phyloP scores from a whole-genome alignment of 305 asterid species.

The Ajuga reptans region DNA sequence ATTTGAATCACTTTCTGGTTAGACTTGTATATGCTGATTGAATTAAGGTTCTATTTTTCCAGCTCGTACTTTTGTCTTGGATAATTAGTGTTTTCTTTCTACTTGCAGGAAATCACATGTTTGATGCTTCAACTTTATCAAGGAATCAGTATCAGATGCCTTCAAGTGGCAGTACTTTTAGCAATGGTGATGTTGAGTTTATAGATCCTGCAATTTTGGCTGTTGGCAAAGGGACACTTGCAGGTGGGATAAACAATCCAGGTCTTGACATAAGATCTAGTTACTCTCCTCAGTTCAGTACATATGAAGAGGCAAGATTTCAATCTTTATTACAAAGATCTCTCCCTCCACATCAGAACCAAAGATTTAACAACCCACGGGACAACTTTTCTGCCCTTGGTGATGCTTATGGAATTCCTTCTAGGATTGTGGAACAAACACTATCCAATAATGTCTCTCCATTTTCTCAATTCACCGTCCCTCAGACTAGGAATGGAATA shows the following conservation, averaged over 20 bases:
- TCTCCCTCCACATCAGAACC: slow-evolving; percentile 55
- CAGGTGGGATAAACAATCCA: slow-evolving; percentile 41
- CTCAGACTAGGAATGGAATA: slow-evolving; percentile 54
- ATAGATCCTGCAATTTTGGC: slow-evolving; percentile 95
- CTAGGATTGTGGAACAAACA: slow-evolving; percentile 59
- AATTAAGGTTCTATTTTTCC: not conserved
- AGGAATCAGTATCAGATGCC: slow-evolving; percentile 58
- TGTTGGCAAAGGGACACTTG: slow-evolving; percentile 75
- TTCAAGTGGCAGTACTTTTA: slow-evolving; percentile 35
- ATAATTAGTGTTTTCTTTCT: not conserved
- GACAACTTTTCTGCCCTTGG: slow-evolving; percentile 40
- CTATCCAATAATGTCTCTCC: slow-evolving; percentile 46
- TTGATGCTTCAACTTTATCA: slow-evolving; percentile 25
- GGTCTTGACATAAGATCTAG: slow-evolving; percentile 52
- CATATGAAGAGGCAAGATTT: slow-evolving; percentile 56
- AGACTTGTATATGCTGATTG: slow-evolving; percentile 3
- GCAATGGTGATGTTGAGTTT: slow-evolving; percentile 61
- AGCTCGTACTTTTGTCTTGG: not conserved
- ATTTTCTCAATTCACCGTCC: slow-evolving; percentile 42
- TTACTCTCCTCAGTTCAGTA: slow-evolving; percentile 49
- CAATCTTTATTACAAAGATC: slow-evolving; percentile 65
- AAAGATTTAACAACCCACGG: slow-evolving; percentile 43
- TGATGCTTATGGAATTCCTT: slow-evolving; percentile 57
- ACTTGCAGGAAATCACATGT: slow-evolving; percentile 30
- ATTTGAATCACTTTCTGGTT: slow-evolving; percentile 28